Conservation (phyloP, 139 green algal species). For the Auxenochlorella protothecoides region DNA sequence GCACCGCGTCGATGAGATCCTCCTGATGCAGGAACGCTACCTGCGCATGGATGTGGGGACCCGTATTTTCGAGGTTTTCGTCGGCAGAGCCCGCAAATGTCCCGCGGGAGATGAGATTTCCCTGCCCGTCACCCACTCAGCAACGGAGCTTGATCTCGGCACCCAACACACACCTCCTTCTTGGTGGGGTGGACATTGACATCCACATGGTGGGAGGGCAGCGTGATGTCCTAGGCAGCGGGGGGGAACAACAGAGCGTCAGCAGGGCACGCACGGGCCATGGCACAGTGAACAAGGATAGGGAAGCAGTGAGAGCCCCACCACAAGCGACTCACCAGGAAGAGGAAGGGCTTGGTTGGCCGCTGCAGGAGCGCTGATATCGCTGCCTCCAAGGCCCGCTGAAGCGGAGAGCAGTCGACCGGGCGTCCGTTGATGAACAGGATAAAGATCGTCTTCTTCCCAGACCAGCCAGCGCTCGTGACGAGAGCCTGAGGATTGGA, state of each 20-base stretch:
- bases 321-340: conserved; percentile 36
- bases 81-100: no score
- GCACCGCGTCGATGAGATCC: conserved; percentile 49
- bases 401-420: conserved; percentile 77
- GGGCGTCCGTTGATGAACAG: conserved; percentile 92
- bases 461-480: conserved; percentile 50
- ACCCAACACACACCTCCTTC: conserved; percentile 63
- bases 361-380: conserved; percentile 69
- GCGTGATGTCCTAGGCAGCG: conserved; percentile 31
- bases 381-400: conserved; percentile 62
- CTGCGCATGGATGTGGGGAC: no score
- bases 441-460: conserved; percentile 63
- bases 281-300: neutral
- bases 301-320: neutral
- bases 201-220: conserved; percentile 82
- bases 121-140: no score
- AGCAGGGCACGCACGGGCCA: no score
- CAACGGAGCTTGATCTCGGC: no score
- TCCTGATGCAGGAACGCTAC: conserved; percentile 65
- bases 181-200: conserved; percentile 97
- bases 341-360: conserved; percentile 73
- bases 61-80: no score
- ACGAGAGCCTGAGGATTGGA: conserved; percentile 44
- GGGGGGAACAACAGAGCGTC: no score
- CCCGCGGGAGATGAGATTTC: no score